phyloP scores from a whole-genome alignment of 495 filamentous ascomycete species.

The Talaromyces thailandensis region DNA sequence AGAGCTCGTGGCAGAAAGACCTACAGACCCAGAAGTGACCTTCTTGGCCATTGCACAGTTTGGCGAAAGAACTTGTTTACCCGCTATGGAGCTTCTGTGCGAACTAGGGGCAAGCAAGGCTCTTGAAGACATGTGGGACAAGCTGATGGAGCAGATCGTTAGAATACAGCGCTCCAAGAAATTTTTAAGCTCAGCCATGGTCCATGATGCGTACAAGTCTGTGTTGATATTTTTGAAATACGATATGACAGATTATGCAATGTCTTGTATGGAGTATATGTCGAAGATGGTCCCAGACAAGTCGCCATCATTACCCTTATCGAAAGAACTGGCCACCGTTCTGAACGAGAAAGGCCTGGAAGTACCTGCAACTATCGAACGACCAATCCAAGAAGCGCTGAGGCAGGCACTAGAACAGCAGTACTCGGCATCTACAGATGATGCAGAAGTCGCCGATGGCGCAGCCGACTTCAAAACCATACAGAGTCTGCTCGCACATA shows the following conservation, averaged over 20 bases:
- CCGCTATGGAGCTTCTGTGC: slow-evolving; percentile 2
- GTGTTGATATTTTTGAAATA: not conserved
- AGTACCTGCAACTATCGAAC: not conserved
- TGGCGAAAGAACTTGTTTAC: not conserved
- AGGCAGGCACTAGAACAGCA: not conserved
- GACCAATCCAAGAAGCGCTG: not conserved
- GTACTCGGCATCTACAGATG: not conserved
- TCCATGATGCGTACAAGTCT: not conserved
- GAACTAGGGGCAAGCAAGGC: not conserved
- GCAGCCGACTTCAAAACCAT: not conserved
- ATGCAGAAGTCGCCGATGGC: not conserved
- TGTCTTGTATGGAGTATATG: not conserved
- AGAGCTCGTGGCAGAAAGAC: slow-evolving; percentile 14
- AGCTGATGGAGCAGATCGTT: not conserved
- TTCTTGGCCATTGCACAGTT: not conserved
- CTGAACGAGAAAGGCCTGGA: not conserved
- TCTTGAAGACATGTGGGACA: not conserved
- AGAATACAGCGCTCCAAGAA: not conserved
- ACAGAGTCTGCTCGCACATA: slow-evolving; percentile 19
- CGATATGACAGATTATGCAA: not conserved
- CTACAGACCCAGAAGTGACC: not conserved
- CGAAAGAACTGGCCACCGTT: not conserved
- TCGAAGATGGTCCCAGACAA: not conserved
- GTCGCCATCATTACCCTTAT: not conserved
- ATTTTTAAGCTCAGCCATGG: not conserved